Base-by-base conservation (phyloP, 129 eudicot genomes). In the Pulicaria dysenterica region DNA sequence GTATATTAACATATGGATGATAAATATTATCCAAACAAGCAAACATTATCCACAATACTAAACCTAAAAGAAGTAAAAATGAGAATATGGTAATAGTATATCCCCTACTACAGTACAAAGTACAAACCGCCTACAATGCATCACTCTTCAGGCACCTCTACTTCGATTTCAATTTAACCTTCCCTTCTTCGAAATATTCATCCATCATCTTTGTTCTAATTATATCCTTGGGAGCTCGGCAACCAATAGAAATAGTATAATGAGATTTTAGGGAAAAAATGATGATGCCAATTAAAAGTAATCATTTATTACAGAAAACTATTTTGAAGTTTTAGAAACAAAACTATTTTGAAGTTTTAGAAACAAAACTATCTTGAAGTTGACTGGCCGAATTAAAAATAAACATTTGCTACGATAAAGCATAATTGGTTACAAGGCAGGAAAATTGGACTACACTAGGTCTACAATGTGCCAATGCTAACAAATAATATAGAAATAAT, bases 71-170 rank as follows among this genome's bases (percentile, higher is more conserved):
- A 24, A 46, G 71, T 13, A 66, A 66, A 46, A 24, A 24, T 24
- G 31, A 24, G 31, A 24, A 0, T 24, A 24, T 1, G 31, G 31
- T 24, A 24, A 24, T 24, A 36, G 65, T 44, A 59, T 3, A 37
- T 50, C 38, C 40, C 36, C 17, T 47, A 39, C 59, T 37, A 50
- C 9, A 4, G 36, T 37, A 49, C 61, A 69, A 36, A 69, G 36
- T 37, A 49, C 61, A 69, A 36, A 69, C 62, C 63, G 53, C 47
- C 48, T 51, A 69, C 49, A 69, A 15, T 69, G 59, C 40, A 69
- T 37, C 37, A 68, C 14, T 67, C 24, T 51, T 69, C 61, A 38
- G 46, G n/a, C 48, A 8, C 5, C 11, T 49, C 7, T 58, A 9
- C 49, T 47, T 37, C 13, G 37, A 47, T 48, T 67, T 46, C 58